Conservation (phyloP, 768 basidiomycete genomes). For the Russula earlei region DNA sequence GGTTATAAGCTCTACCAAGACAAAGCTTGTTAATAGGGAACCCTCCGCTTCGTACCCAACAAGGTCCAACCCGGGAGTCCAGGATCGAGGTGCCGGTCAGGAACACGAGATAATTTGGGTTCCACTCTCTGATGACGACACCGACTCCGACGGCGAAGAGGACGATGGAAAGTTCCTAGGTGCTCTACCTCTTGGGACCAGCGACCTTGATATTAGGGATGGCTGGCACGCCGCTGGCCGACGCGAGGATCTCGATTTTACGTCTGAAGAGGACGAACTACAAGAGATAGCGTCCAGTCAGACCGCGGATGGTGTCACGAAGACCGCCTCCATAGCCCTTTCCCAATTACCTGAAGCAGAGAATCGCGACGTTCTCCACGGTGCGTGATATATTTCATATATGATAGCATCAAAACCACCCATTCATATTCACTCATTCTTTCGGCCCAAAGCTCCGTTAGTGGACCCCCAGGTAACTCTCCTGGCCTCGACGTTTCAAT, state of each 20-base stretch:
- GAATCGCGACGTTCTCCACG: background rate
- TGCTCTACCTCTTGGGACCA: slow-evolving; percentile 15
- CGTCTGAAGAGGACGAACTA: slow-evolving; percentile 7
- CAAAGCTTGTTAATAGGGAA: background rate
- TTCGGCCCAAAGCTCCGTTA: background rate
- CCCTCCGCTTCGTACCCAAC: background rate
- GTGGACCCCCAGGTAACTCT: background rate
- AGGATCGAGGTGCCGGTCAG: background rate
- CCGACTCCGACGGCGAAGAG: slow-evolving; percentile 13
- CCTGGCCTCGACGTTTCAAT: slow-evolving; percentile 2
- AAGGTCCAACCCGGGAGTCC: background rate
- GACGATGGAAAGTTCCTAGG: background rate
- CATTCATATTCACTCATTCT: background rate
- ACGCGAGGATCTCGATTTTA: background rate
- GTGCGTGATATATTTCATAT: background rate
- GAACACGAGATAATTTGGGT: background rate
- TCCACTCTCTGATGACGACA: slow-evolving; percentile 6
- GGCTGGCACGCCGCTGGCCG: background rate
- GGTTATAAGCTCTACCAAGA: background rate
- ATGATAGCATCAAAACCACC: background rate
- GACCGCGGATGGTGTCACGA: background rate
- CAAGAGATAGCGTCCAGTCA: background rate
- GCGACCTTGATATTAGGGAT: slow-evolving; percentile 16
- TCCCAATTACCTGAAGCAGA: background rate
- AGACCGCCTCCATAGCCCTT: background rate